phyloP scores from a whole-genome alignment of 768 basidiomycete genomes.

The Amanita molliuscula region DNA sequence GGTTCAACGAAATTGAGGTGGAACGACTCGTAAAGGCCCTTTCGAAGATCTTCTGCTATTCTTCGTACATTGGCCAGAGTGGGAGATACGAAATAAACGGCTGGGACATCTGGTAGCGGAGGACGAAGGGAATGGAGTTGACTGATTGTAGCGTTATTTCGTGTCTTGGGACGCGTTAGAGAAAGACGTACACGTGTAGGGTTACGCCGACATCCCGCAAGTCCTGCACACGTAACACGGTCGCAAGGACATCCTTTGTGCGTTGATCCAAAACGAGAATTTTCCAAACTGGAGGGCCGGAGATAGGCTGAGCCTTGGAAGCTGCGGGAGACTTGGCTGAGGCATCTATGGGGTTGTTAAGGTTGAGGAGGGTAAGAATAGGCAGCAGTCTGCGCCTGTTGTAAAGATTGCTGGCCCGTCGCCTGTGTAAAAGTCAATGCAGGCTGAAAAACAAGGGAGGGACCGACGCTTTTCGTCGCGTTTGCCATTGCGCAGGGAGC shows the following conservation, averaged over 20 bases:
- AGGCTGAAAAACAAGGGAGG: background rate
- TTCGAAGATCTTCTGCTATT: slow-evolving; percentile 89
- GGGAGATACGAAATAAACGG: slow-evolving; percentile 93
- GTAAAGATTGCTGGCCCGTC: slow-evolving; percentile 49
- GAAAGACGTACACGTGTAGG: slow-evolving; percentile 77
- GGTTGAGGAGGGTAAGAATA: slow-evolving; percentile 76
- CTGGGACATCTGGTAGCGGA: slow-evolving; percentile 88
- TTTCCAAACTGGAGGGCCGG: slow-evolving; percentile 88
- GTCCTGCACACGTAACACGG: slow-evolving; percentile 91
- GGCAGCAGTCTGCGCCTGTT: slow-evolving; percentile 81
- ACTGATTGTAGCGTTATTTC: slow-evolving; percentile 28
- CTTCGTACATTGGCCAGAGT: slow-evolving; percentile 78
- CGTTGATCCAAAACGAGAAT: slow-evolving; percentile 89
- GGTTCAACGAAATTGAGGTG: slow-evolving; percentile 95
- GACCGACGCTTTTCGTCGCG: slow-evolving; percentile 10
- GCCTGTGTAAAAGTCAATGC: slow-evolving; percentile 12
- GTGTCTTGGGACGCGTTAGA: slow-evolving; percentile 2
- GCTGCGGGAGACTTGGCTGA: slow-evolving; percentile 29
- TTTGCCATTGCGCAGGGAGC: slow-evolving; percentile 19
- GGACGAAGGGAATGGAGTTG: slow-evolving; percentile 88
- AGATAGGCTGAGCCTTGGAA: slow-evolving; percentile 40
- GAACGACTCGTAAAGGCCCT: slow-evolving; percentile 83
- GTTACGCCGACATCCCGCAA: slow-evolving; percentile 95
- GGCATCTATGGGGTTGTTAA: slow-evolving; percentile 54
- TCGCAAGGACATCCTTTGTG: slow-evolving; percentile 94